A percentile compares a stretch with the other conserved stretches of the same genome.
These are phyloP conservation scores for Globisporangium takayamanum DNA, from an alignment of 352 stramenopile genomes.

Conservation along the genomic window DNA sequence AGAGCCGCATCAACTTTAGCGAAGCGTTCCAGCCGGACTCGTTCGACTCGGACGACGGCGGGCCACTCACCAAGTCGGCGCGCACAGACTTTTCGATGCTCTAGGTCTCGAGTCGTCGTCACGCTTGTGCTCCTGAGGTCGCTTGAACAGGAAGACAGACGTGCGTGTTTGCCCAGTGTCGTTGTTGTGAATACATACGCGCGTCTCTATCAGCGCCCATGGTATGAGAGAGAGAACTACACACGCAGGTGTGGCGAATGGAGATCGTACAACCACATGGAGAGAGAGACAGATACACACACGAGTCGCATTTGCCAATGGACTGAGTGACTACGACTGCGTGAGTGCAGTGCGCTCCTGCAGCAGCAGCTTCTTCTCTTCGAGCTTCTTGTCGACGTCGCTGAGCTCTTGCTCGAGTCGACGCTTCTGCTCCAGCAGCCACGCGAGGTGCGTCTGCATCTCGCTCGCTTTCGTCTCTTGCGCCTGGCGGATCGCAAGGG, in stretches of 20 bases:
- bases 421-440: constrained; percentile 42
- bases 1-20: constrained; percentile 68
- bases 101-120: constrained; percentile 14
- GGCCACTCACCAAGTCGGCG: constrained; percentile 24
- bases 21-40: constrained; percentile 36
- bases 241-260: too few relatives aligned
- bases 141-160: neutral
- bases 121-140: neutral
- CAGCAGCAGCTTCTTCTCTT: constrained; percentile 50
- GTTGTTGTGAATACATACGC: constrained; percentile 1
- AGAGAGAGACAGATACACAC: neutral
- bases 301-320: neutral
- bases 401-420: constrained; percentile 40
- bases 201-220: neutral
- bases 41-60: constrained; percentile 27
- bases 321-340: neutral
- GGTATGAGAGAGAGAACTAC: too few relatives aligned
- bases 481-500: constrained; percentile 31
- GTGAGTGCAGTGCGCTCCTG: constrained; percentile 25
- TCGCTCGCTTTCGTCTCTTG: constrained; percentile 29
- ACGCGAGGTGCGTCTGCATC: constrained; percentile 48
- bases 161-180: too few relatives aligned
- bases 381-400: constrained; percentile 37
- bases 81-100: constrained; percentile 47
- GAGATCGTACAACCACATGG: too few relatives aligned